Percentiles rank a stretch among this genome's conserved stretches.
phyloP scores from a whole-genome alignment of 352 stramenopile species.

The Phytophthora capsici region DNA sequence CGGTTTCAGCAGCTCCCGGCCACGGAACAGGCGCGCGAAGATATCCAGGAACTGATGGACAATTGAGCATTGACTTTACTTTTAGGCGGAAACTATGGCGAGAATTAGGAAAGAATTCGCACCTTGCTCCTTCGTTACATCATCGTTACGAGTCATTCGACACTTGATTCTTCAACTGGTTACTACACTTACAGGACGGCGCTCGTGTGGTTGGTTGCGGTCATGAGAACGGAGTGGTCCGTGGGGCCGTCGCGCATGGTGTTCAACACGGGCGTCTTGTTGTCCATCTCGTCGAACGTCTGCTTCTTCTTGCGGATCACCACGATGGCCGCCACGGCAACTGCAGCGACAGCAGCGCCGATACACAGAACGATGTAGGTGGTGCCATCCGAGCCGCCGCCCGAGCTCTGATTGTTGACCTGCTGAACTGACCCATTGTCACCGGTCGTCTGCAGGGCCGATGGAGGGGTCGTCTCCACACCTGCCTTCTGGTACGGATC shows the following conservation, averaged over 20 bases:
- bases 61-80: conserved; percentile 21
- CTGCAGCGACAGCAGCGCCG: conserved; percentile 29
- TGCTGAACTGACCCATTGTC: conserved; percentile 29
- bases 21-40: conserved; percentile 50
- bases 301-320: conserved; percentile 64
- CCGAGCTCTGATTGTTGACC: conserved; percentile 37
- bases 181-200: conserved; percentile 43
- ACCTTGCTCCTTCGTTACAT: conserved; percentile 18
- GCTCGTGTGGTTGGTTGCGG: conserved; percentile 49
- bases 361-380: conserved; percentile 30
- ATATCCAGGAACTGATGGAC: conserved; percentile 60
- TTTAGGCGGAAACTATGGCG: background rate
- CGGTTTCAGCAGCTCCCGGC: conserved; percentile 53
- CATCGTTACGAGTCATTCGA: conserved; percentile 19
- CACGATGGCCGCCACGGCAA: conserved; percentile 52
- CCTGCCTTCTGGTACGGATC: conserved; percentile 24
- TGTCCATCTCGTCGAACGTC: conserved; percentile 61
- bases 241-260: conserved; percentile 19
- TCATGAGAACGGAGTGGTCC: conserved; percentile 51
- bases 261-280: conserved; percentile 53
- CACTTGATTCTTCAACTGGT: conserved; percentile 17
- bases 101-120: conserved; percentile 9
- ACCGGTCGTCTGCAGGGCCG: conserved; percentile 16
- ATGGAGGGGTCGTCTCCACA: conserved; percentile 6
- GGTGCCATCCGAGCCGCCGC: background rate